phyloP scores from a whole-genome alignment of 108 stramenopile species.

The Cyclostephanos invisitatus region DNA sequence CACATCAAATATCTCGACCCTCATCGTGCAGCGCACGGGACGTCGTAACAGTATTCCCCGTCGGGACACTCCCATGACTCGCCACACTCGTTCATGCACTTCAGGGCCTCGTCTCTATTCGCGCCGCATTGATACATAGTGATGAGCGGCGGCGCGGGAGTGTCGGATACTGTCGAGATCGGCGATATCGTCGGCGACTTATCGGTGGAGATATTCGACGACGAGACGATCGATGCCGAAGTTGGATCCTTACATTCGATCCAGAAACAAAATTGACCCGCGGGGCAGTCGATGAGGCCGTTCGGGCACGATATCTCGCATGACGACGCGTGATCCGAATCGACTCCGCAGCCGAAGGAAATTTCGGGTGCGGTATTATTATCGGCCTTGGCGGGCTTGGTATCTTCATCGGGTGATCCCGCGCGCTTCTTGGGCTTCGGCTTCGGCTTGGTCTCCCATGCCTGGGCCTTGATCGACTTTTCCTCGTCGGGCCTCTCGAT shows the following conservation, averaged over 20 bases:
- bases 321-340: conserved; percentile 11
- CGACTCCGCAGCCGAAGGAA: conserved; percentile 12
- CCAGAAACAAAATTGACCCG: conserved; percentile 26
- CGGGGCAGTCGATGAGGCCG: conserved; percentile 24
- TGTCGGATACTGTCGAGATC: background rate
- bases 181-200: background rate
- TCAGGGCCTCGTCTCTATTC: conserved; percentile 18
- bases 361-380: conserved; percentile 7
- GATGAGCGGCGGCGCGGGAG: background rate
- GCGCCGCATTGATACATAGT: conserved; percentile 24
- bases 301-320: conserved; percentile 18
- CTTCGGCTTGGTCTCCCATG: background rate
- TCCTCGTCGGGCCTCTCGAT: too few relatives aligned
- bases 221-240: background rate
- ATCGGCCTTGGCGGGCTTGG: background rate
- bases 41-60: conserved; percentile 27
- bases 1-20: too few relatives aligned
- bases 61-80: conserved; percentile 16
- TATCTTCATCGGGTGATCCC: background rate
- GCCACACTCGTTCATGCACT: conserved; percentile 25
- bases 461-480: background rate
- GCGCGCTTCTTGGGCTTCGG: conserved; percentile 6
- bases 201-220: too few relatives aligned
- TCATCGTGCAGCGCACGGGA: conserved; percentile 11
- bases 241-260: conserved; percentile 12